Evolutionary conservation across 352 stramenopile species (phyloP), one percentile per base, ranked within the genome.

Genomic region (Globisporangium nunn): DNA sequence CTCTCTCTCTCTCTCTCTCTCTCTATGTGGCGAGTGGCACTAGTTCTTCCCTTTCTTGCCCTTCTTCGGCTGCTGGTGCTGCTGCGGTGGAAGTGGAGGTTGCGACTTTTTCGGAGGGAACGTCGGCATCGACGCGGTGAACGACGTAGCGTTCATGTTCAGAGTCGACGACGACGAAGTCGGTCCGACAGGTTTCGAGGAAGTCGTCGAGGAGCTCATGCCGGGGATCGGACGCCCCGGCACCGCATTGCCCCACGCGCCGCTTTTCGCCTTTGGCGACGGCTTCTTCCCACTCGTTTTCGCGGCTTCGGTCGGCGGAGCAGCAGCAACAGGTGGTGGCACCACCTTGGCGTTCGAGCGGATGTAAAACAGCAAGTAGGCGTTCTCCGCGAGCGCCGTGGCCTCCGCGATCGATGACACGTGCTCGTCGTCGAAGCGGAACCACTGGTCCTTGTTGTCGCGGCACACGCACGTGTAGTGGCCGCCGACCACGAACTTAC

Each of bases 361-460:
- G 47, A 93, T 80, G 67, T 91, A 93, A 17, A 93, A 79, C 6
- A 93, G 64, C 66, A 93, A 59, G 52, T 91, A 93, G 0, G 84
- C 84, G 31, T 80, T 87, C 64, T 93, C 84, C 8, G 70, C 68
- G 18, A 93, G 63, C 8, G 84, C 84, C 0, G 68, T 79, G 5
- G 71, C 77, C 50, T 91, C 83, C 47, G 82, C 81, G 55, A 91
- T 81, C 14, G 81, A 80, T 31, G 78, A 69, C 63, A 92, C 84
- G 57, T 88, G 79, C 67, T 93, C 84, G 62, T 93, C 84, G 49
- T 93, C 70, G 53, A 83, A 93, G 43, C 74, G 73, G 66, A 88
- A 91, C 84, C 84, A 93, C 67, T 93, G 84, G 58, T 92, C 84
- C 56, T 92, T 93, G 67, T 91, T 91, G 69, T 93, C 84, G 18